Base-by-base conservation (phyloP, 75 land plant species). In the Adiantum capillusveneris region DNA sequence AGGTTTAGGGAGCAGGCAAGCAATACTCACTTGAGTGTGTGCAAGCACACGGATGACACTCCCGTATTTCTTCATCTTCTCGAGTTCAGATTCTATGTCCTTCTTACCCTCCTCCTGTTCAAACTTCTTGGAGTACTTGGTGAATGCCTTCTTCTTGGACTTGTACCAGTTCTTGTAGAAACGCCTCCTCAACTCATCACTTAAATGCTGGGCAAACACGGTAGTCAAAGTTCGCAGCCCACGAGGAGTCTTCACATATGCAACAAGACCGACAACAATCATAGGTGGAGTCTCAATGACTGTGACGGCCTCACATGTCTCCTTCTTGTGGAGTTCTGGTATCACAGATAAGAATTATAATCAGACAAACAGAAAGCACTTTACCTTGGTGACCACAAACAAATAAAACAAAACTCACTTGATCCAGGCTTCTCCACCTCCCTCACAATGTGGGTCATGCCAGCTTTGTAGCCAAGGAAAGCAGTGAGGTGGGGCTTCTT, bases 391-490 rank as follows among this genome's bases (percentile, higher is more conserved):
- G n/a, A n/a, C n/a, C n/a, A n/a, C n/a, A n/a, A n/a, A n/a, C n/a
- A n/a, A n/a, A n/a, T n/a, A n/a, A n/a, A n/a, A n/a, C n/a, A n/a
- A 25, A 25, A 61, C 86, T 76, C 54, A 86, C 90, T 88, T 49
- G 95, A 89, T 60, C 95, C 90, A 42, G 90, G 95, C 56, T 89
- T 89, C 44, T 89, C 90, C 37, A 89, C 95, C 26, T 89, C 95
- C 45, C 95, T 73, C 9, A 85, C 86, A 54, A 89, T 85, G 69
- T 89, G 95, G 16, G 95, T 89, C 95, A 89, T 89, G 6, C 95
- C 95, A 63, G 95, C 95, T 60, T 89, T 89, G 78, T 89, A 89
- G n/a, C 95, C 95, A 1, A 89, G 63, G 52, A 89, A 86, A 11
- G 95, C 86, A 21, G 95, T 89, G 41, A 86, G 65, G 29, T 76